Base-by-base conservation (phyloP, 1,284 basidiomycete genomes). In the Somion occarium region DNA sequence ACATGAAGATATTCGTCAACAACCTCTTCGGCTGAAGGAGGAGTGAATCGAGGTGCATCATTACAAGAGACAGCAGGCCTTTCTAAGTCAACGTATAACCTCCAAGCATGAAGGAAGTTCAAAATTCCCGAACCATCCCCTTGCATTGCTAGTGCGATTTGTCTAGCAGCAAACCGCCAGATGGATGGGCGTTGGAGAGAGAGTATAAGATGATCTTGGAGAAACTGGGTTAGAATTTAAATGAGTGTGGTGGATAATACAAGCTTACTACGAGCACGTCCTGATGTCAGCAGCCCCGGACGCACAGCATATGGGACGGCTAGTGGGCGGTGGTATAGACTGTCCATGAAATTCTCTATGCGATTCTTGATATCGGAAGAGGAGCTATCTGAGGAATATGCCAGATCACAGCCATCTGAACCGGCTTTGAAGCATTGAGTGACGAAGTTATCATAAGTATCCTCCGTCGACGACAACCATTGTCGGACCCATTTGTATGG, bases 401-500 rank as follows among this genome's bases (percentile, higher is more conserved):
- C 59, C 7, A 73, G 54, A 13, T 66, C 57, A 50, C 69, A 73
- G 11, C 48, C 46, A 0, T 53, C 44, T 1, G 67, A 64, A 1
- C 69, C 70, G 3, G 65, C 67, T 65, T 65, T 56, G 4, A 64
- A 59, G 43, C 71, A 73, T 15, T 62, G 63, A 3, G 62, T 48
- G 24, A 72, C 57, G 52, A 69, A 72, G 26, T 65, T 53, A 2
- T 64, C 45, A 49, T 71, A 72, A 0, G 66, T 61, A n/a, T 62
- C 61, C 25, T 69, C 67, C 2, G 66, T 62, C 7, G 60, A 56
- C 2, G 53, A 48, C 1, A 70, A 48, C 63, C 64, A 72, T 15
- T 64, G 56, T 19, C 53, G 53, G 15, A 69, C 62, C 69, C 67
- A 72, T 38, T 63, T 63, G 53, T 69, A 66, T 2, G 66, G 61